Evolutionary conservation across 257 asterid species (phyloP).

Genomic region (Solanum corneliomulleri): DNA sequence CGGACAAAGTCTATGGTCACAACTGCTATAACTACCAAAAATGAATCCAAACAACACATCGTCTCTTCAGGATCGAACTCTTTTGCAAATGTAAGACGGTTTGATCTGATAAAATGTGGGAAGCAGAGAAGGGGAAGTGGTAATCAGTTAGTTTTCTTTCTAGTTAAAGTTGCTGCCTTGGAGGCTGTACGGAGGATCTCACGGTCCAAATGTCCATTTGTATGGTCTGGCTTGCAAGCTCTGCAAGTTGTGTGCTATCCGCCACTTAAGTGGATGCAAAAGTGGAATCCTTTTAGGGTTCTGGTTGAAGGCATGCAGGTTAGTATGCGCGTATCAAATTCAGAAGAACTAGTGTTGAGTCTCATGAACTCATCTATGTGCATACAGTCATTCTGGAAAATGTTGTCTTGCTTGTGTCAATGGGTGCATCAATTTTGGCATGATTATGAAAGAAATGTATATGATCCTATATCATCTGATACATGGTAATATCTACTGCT

Average conservation of each 20-base stretch:
- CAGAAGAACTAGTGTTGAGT: neutral
- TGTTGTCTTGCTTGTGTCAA: neutral
- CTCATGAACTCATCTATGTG: neutral
- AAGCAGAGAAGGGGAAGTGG: conserved; percentile 44
- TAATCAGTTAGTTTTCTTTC: conserved; percentile 49
- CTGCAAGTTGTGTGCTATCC: conserved; percentile 78
- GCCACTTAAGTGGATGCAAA: conserved; percentile 79
- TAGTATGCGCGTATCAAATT: neutral
- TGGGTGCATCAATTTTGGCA: neutral
- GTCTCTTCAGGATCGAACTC: conserved; percentile 37
- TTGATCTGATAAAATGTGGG: conserved; percentile 27
- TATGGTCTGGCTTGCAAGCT: conserved; percentile 85
- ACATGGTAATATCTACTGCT: neutral
- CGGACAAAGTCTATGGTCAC: conserved; percentile 31
- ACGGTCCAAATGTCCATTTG: conserved; percentile 59
- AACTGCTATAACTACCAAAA: conserved; percentile 18
- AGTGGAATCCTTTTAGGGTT: conserved; percentile 69
- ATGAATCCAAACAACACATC: conserved; percentile 23
- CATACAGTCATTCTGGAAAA: neutral
- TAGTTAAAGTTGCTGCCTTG: conserved; percentile 62
- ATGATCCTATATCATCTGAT: neutral
- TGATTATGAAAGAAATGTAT: neutral
- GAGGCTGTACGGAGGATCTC: conserved; percentile 82
- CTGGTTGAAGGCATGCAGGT: conserved; percentile 85
- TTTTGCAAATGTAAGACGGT: conserved; percentile 19